Evolutionary conservation across 164 flowering plant species (phyloP).

Genomic region (Vitis cinerea): DNA sequence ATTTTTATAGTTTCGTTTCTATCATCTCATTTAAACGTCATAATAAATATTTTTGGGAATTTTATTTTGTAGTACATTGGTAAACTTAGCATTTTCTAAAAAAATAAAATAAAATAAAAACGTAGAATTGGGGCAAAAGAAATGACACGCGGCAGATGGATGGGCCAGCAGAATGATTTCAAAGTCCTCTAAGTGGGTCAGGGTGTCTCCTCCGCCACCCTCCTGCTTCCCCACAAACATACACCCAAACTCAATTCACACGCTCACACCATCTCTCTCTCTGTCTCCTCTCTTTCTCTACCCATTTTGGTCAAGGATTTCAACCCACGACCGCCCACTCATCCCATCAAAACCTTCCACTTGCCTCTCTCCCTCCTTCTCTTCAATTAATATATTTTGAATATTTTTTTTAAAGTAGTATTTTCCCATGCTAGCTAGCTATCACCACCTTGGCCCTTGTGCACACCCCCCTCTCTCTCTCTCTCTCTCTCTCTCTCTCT

Average conservation of each 20-base stretch:
- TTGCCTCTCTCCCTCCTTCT: constrained; percentile 11
- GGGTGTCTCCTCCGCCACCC: constrained; percentile 18
- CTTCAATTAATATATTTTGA: background rate
- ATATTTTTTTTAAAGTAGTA: background rate
- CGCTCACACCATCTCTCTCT: background rate
- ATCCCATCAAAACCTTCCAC: constrained; percentile 37
- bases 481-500: constrained; percentile 4
- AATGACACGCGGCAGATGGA: constrained; percentile 12
- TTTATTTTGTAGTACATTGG: too few species aligned
- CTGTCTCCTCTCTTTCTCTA: background rate
- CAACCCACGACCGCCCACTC: constrained; percentile 22
- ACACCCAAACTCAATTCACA: background rate
- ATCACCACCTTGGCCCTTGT: constrained; percentile 23
- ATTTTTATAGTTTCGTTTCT: too few species aligned
- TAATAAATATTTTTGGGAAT: too few species aligned
- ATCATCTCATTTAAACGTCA: too few species aligned
- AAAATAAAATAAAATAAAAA: background rate
- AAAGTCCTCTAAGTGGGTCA: constrained; percentile 7
- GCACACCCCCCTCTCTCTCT: constrained; percentile 11
- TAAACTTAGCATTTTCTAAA: background rate
- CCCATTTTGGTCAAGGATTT: too few species aligned
- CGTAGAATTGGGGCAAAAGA: background rate
- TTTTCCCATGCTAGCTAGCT: background rate
- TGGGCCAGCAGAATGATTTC: constrained; percentile 18
- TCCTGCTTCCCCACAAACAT: constrained; percentile 25